phyloP scores from a whole-genome alignment of 2,329 filamentous ascomycete species.

The Aureobasidium sp. region DNA sequence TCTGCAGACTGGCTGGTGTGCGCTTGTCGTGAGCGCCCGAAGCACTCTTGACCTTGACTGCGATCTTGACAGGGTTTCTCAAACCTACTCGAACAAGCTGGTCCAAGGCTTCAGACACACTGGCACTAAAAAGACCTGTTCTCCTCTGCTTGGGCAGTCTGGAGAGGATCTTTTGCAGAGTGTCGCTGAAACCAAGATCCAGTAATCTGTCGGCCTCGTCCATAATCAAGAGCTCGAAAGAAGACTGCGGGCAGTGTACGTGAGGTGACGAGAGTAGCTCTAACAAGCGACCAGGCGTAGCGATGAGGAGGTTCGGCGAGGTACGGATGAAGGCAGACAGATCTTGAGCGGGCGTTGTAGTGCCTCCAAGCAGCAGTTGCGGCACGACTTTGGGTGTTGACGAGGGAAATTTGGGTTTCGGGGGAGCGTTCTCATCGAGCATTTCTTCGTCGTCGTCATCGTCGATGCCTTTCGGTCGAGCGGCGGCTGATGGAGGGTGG shows the following conservation, averaged over 20 bases:
- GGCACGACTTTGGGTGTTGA: slow-evolving; percentile 57
- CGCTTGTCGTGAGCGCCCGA: slow-evolving; percentile 70
- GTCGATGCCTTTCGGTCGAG: slow-evolving; percentile 36
- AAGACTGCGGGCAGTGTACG: slow-evolving; percentile 78
- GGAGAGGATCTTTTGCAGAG: slow-evolving; percentile 75
- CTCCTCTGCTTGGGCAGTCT: slow-evolving; percentile 85
- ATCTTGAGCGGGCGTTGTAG: slow-evolving; percentile 74
- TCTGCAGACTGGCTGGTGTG: slow-evolving; percentile 85
- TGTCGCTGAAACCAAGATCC: slow-evolving; percentile 88
- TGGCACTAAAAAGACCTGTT: slow-evolving; percentile 90
- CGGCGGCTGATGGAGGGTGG: slow-evolving; percentile 66
- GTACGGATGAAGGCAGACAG: slow-evolving; percentile 73
- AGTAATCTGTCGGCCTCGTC: slow-evolving; percentile 91
- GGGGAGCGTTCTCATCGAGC: slow-evolving; percentile 29
- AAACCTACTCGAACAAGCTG: slow-evolving; percentile 88
- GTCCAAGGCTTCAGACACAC: slow-evolving; percentile 88
- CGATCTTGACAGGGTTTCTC: slow-evolving; percentile 88
- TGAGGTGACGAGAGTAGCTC: slow-evolving; percentile 80
- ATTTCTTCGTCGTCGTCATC: slow-evolving; percentile 31
- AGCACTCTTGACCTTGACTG: slow-evolving; percentile 79
- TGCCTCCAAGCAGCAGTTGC: slow-evolving; percentile 80
- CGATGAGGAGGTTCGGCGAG: slow-evolving; percentile 82
- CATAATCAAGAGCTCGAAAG: slow-evolving; percentile 84
- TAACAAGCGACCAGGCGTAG: slow-evolving; percentile 80
- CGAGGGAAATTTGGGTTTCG: slow-evolving; percentile 33